Conservation (phyloP, 371 early-diverging fungal genomes). For the Mucor ambiguus region DNA sequence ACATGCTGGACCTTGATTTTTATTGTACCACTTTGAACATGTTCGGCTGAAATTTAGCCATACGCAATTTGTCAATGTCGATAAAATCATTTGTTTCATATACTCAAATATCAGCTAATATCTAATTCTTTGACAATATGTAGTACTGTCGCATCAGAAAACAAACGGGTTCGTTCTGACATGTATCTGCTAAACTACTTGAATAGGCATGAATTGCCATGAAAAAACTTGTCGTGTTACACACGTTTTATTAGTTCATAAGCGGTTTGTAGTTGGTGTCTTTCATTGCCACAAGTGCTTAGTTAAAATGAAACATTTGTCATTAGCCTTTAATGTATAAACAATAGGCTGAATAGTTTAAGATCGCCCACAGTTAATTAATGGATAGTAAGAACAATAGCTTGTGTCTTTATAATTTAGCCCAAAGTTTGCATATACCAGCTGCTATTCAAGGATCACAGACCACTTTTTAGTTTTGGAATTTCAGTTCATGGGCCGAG, state of each 20-base stretch:
- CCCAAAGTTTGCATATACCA: too few relatives aligned
- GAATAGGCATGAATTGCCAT: neutral
- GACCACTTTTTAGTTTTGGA: too few relatives aligned
- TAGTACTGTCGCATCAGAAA: neutral
- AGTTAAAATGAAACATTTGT: neutral
- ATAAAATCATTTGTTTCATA: neutral
- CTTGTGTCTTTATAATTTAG: too few relatives aligned
- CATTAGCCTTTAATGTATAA: neutral
- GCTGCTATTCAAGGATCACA: too few relatives aligned
- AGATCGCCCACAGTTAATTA: too few relatives aligned
- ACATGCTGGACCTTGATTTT: conserved; percentile 4
- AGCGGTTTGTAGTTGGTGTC: neutral
- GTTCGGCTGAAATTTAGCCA: conserved; percentile 1
- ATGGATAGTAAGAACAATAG: too few relatives aligned
- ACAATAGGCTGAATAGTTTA: neutral
- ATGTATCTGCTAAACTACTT: neutral
- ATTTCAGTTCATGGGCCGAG: too few relatives aligned
- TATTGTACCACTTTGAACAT: neutral
- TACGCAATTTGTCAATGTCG: neutral
- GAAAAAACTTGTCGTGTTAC: neutral
- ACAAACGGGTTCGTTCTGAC: neutral
- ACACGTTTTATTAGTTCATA: neutral
- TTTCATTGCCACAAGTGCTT: neutral
- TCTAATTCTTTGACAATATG: neutral
- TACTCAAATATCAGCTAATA: neutral